Conservation (phyloP, 164 flowering plant genomes). For the Vitis amurensis region DNA sequence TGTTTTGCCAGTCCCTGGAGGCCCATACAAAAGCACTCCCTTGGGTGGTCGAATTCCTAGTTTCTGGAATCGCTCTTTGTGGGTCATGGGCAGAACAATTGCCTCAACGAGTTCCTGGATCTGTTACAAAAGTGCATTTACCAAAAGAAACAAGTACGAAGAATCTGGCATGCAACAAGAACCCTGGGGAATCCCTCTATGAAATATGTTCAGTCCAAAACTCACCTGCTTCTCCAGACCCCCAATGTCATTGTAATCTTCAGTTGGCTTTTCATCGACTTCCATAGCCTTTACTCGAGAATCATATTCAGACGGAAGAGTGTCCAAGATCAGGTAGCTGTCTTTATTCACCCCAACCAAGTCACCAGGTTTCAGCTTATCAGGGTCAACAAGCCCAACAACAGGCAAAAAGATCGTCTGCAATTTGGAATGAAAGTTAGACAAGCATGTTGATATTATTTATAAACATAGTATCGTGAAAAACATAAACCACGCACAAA, state of each 20-base stretch:
- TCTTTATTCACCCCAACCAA: slow-evolving; percentile 74
- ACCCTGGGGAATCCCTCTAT: background rate
- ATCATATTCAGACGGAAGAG: slow-evolving; percentile 70
- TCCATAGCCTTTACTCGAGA: slow-evolving; percentile 79
- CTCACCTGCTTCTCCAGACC: slow-evolving; percentile 65
- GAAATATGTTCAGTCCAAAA: background rate
- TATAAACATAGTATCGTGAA: background rate
- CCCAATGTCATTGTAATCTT: slow-evolving; percentile 69
- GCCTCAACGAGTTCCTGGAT: slow-evolving; percentile 50
- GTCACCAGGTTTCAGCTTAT: slow-evolving; percentile 64
- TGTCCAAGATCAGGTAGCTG: slow-evolving; percentile 66
- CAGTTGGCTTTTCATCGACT: slow-evolving; percentile 75
- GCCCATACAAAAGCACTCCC: slow-evolving; percentile 23
- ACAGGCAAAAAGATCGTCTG: slow-evolving; percentile 72
- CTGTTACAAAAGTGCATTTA: slow-evolving; percentile 20
- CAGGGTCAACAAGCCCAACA: slow-evolving; percentile 70
- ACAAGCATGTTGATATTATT: background rate
- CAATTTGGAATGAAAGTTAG: slow-evolving; percentile 6
- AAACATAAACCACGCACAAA: too few relatives aligned
- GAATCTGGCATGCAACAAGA: background rate
- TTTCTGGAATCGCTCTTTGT: slow-evolving; percentile 18
- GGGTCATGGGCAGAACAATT: slow-evolving; percentile 17
- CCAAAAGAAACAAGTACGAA: background rate
- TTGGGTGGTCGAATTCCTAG: slow-evolving; percentile 23
- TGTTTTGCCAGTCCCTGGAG: slow-evolving; percentile 26